phyloP scores from a whole-genome alignment of 306 rosid species.

The Prosopis cineraria region DNA sequence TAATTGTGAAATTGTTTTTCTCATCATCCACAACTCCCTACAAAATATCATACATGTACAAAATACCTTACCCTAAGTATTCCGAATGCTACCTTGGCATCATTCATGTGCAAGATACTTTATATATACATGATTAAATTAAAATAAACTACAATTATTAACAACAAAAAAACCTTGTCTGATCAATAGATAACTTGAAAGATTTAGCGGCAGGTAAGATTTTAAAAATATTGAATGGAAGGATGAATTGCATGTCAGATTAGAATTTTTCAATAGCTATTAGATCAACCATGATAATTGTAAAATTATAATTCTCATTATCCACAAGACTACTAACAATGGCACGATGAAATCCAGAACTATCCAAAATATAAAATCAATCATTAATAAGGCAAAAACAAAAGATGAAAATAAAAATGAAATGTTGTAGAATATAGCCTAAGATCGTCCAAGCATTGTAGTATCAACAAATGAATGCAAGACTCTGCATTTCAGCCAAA shows the following conservation, averaged over 20 bases:
- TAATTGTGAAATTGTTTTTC: conserved; percentile 61
- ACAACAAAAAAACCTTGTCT: neutral
- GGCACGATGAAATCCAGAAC: neutral
- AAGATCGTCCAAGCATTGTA: conserved; percentile 98
- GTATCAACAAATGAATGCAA: conserved; percentile 56
- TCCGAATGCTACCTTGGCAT: too few relatives aligned
- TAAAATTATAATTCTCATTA: conserved; percentile 58
- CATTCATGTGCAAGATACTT: too few relatives aligned
- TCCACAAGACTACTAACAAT: conserved; percentile 35
- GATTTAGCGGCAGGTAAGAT: neutral
- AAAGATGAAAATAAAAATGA: neutral
- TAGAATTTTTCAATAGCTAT: conserved; percentile 61
- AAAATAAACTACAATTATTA: neutral
- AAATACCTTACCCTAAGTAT: too few relatives aligned
- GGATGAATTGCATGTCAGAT: conserved; percentile 54
- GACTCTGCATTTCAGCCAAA: conserved; percentile 43
- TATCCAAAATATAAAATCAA: neutral
- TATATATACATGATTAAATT: too few relatives aligned
- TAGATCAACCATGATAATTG: conserved; percentile 90
- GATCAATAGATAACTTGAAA: neutral
- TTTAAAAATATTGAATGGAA: too few relatives aligned
- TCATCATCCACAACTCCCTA: conserved; percentile 95
- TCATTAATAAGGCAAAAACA: neutral
- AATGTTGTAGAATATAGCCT: conserved; percentile 55
- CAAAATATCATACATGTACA: too few relatives aligned